A percentile compares a stretch with the other conserved stretches of the same genome.
Evolutionary conservation across 2,329 filamentous ascomycete genomes (phyloP).

Genomic region (Simplicillium aogashimaense): DNA sequence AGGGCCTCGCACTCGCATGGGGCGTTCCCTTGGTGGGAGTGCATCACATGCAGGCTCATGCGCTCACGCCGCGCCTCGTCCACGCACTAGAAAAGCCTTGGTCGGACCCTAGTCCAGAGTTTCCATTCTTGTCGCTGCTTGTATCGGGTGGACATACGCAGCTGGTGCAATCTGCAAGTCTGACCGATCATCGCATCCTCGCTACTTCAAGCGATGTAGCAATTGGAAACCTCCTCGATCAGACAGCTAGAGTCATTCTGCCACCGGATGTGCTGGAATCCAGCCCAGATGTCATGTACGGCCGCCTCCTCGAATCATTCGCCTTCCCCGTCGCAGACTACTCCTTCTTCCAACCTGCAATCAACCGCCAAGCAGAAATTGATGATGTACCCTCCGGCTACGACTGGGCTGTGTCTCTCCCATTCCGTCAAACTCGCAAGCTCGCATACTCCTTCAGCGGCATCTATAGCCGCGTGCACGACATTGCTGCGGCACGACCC

Average conservation of each 20-base stretch:
- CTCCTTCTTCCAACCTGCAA: conserved; percentile 45
- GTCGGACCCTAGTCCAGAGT: conserved; percentile 35
- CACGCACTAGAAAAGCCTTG: conserved; percentile 40
- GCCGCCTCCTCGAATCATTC: conserved; percentile 66
- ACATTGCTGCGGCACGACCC: conserved; percentile 28
- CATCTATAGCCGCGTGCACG: conserved; percentile 44
- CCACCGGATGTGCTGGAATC: conserved; percentile 46
- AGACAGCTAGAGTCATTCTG: conserved; percentile 67
- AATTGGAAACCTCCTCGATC: conserved; percentile 85
- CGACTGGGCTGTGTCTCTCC: conserved; percentile 59
- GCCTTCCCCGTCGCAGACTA: conserved; percentile 46
- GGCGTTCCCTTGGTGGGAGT: conserved; percentile 73
- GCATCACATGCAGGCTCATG: conserved; percentile 96
- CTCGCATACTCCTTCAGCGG: conserved; percentile 66
- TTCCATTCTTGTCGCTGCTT: conserved; percentile 81
- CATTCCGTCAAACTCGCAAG: conserved; percentile 46
- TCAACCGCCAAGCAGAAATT: conserved; percentile 48
- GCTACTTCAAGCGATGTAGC: conserved; percentile 70
- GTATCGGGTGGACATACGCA: conserved; percentile 90
- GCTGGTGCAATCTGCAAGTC: conserved; percentile 61
- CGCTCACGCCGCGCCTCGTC: conserved; percentile 74
- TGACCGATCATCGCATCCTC: conserved; percentile 63
- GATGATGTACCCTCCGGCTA: conserved; percentile 25
- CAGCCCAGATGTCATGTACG: conserved; percentile 65
- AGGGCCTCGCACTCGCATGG: conserved; percentile 80